Percentiles rank a stretch among this genome's conserved stretches.
These are phyloP conservation scores for Corylus heterophylla DNA, from an alignment of 306 rosid species.

Conservation along the genomic window DNA sequence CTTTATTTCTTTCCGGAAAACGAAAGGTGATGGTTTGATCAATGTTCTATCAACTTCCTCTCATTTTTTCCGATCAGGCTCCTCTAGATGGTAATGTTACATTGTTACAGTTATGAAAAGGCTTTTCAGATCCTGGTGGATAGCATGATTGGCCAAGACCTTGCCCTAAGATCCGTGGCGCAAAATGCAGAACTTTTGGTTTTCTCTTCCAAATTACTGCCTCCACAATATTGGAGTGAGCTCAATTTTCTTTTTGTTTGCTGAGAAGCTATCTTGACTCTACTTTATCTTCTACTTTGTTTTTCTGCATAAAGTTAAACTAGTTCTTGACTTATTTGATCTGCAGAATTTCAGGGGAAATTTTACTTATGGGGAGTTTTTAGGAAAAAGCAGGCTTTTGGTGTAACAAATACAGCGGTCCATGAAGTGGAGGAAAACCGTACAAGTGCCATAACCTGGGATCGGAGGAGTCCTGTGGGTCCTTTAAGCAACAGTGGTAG, in stretches of 20 bases:
- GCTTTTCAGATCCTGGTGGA: conserved; percentile 49
- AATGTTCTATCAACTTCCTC: neutral
- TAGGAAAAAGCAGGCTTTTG: conserved; percentile 41
- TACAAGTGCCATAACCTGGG: conserved; percentile 19
- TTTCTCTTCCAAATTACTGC: conserved; percentile 64
- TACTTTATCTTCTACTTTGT: neutral
- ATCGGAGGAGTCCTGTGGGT: conserved; percentile 25
- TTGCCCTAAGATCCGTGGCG: conserved; percentile 51
- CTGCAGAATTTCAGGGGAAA: conserved; percentile 66
- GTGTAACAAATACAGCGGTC: conserved; percentile 15
- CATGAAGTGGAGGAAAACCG: conserved; percentile 26
- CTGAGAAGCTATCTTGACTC: neutral
- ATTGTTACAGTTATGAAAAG: conserved; percentile 40
- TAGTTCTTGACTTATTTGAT: conserved; percentile 10
- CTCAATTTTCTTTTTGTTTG: conserved; percentile 6
- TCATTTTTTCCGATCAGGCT: conserved; percentile 18
- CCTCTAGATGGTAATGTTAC: neutral
- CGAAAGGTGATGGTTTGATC: conserved; percentile 45
- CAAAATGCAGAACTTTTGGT: conserved; percentile 63
- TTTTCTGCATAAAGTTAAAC: conserved; percentile 16
- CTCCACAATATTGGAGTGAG: conserved; percentile 54
- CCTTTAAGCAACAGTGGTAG: conserved; percentile 36
- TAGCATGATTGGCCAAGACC: conserved; percentile 44
- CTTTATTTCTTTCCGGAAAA: conserved; percentile 70
- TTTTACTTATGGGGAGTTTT: conserved; percentile 84